These are phyloP conservation scores for Brassica cretica DNA, from an alignment of 345 rosid genomes.

Conservation along the genomic window DNA sequence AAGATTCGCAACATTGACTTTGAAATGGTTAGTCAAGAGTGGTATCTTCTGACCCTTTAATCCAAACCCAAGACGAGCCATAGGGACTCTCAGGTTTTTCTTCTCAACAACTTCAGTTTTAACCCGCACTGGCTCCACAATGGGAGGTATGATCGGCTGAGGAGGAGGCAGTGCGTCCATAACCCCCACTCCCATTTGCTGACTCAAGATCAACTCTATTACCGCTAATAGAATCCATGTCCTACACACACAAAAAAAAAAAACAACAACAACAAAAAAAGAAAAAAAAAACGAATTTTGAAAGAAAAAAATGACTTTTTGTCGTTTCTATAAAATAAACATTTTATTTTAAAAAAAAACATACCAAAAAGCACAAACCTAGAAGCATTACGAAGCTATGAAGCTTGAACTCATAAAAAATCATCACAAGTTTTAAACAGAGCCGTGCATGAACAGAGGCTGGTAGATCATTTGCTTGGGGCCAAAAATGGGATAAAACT, in stretches of 20 bases:
- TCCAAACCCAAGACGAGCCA: conserved; percentile 70
- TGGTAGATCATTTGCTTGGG: too few species aligned
- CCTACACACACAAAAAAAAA: conserved; percentile 18
- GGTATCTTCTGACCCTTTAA: conserved; percentile 62
- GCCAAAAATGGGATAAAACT: too few species aligned
- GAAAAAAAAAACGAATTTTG: too few species aligned
- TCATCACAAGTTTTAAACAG: too few species aligned
- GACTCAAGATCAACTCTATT: conserved; percentile 47
- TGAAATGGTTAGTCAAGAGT: conserved; percentile 75
- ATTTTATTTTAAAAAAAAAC: too few species aligned
- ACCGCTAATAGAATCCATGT: conserved; percentile 49
- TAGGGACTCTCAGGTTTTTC: conserved; percentile 54
- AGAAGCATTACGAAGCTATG: too few species aligned
- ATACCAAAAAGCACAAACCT: too few species aligned
- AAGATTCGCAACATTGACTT: conserved; percentile 59
- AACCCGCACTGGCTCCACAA: conserved; percentile 52
- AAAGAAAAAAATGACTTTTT: too few species aligned
- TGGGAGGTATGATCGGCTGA: conserved; percentile 62
- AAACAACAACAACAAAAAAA: too few species aligned
- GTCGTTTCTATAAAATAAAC: too few species aligned
- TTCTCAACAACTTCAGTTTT: conserved; percentile 54
- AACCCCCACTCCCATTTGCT: conserved; percentile 39
- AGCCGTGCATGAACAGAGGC: too few species aligned
- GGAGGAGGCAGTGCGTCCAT: conserved; percentile 63
- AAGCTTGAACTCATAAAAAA: too few species aligned